Conservation (phyloP, 202 grass and related monocot genomes). For the Digitaria exilis region DNA sequence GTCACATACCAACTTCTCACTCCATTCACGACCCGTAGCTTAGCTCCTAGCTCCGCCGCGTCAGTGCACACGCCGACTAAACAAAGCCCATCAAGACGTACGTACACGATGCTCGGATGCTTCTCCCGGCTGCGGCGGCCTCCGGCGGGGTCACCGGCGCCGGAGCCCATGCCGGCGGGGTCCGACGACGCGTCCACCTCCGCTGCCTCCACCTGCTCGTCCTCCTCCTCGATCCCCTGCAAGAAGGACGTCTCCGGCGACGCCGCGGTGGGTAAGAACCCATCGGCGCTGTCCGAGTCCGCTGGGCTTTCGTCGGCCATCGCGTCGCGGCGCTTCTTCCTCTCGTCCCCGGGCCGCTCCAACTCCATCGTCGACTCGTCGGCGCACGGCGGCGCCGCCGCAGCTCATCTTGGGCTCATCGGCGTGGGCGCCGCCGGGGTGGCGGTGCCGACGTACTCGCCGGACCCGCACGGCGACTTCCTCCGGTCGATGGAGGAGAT, state of each 20-base stretch:
- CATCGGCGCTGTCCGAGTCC: slow-evolving; percentile 45
- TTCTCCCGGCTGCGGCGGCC: slow-evolving; percentile 77
- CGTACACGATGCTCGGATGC: slow-evolving; percentile 82
- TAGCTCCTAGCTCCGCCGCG: slow-evolving; percentile 18
- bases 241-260: slow-evolving; percentile 45
- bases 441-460: slow-evolving; percentile 90
- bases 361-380: slow-evolving; percentile 92
- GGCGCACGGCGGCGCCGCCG: slow-evolving; percentile 13
- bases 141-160: slow-evolving; percentile 28
- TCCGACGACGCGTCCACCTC: slow-evolving; percentile 64
- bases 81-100: neutral
- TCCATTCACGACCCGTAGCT: slow-evolving; percentile 34
- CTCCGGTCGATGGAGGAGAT: slow-evolving; percentile 93
- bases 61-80: slow-evolving; percentile 6
- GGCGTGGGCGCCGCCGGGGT: slow-evolving; percentile 55
- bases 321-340: slow-evolving; percentile 90
- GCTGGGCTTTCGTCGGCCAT: slow-evolving; percentile 79
- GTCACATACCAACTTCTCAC: slow-evolving; percentile 8
- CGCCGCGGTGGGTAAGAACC: slow-evolving; percentile 22
- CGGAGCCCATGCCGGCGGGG: slow-evolving; percentile 35
- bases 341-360: slow-evolving; percentile 70
- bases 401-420: neutral
- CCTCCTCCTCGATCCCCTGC: slow-evolving; percentile 54
- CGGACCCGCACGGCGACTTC: slow-evolving; percentile 91
- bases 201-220: slow-evolving; percentile 50